Percentiles rank a stretch among this genome's conserved stretches.
These are phyloP conservation scores for Penicillium parvum DNA, from an alignment of 495 filamentous ascomycete species.

Conservation along the genomic window DNA sequence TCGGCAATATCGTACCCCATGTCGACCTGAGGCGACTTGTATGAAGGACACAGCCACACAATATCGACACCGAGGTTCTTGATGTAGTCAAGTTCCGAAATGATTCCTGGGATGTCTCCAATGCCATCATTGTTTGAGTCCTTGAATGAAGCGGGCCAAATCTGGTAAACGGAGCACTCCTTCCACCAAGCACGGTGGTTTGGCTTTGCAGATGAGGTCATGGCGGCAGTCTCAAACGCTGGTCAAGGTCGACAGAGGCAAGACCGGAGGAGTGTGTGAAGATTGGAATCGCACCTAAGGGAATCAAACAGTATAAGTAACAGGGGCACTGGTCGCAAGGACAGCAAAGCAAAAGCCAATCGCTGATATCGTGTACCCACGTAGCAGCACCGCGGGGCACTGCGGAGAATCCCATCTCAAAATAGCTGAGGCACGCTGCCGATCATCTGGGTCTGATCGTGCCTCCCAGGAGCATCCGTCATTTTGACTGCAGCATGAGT, in stretches of 20 bases:
- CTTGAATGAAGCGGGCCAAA: constrained; percentile 63
- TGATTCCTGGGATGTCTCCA: constrained; percentile 64
- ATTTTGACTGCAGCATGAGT: constrained; percentile 6
- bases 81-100: constrained; percentile 62
- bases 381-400: constrained; percentile 25
- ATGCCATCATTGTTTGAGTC: constrained; percentile 65
- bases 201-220: constrained; percentile 25
- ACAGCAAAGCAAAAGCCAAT: constrained; percentile 5
- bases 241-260: neutral
- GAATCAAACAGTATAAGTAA: constrained; percentile 2
- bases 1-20: constrained; percentile 67
- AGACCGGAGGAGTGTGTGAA: neutral
- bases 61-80: constrained; percentile 58
- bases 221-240: no score
- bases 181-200: constrained; percentile 52
- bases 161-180: constrained; percentile 60
- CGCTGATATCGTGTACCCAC: constrained; percentile 12
- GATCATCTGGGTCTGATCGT: constrained; percentile 6
- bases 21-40: constrained; percentile 59
- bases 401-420: constrained; percentile 20
- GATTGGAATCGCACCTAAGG: neutral
- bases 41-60: constrained; percentile 66
- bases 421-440: constrained; percentile 7
- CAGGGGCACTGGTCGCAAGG: constrained; percentile 5
- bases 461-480: neutral